A percentile compares a stretch with the other conserved stretches of the same genome.
These are phyloP conservation scores for Pulveroboletus sp. DNA, from an alignment of 768 basidiomycete genomes.

Conservation along the genomic window DNA sequence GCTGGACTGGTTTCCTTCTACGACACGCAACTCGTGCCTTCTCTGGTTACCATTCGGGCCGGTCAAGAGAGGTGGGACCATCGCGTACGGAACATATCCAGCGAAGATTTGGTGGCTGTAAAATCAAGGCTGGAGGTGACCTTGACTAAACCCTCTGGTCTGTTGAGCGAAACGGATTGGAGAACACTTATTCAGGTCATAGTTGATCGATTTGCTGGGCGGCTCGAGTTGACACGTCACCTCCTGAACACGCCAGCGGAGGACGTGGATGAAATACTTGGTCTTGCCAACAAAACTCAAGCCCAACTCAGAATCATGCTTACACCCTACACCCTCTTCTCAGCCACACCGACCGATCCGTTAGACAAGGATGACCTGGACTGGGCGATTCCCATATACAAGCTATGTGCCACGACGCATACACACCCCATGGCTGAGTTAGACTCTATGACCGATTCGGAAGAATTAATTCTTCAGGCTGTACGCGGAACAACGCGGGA, in stretches of 20 bases:
- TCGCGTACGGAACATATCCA: neutral
- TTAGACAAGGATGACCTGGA: neutral
- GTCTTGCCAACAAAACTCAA: neutral
- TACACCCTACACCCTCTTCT: conserved; percentile 2
- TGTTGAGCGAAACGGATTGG: conserved; percentile 41
- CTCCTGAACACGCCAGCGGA: conserved; percentile 28
- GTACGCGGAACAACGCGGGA: conserved; percentile 36
- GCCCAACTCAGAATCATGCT: conserved; percentile 25
- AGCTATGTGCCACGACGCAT: neutral
- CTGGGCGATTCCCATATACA: conserved; percentile 12
- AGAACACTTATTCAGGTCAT: conserved; percentile 35
- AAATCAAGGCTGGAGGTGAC: conserved; percentile 1
- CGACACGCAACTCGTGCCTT: neutral
- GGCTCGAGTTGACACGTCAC: conserved; percentile 25
- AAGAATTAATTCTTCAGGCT: conserved; percentile 14
- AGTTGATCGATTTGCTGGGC: conserved; percentile 21
- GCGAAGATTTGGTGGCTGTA: neutral
- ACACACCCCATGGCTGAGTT: neutral
- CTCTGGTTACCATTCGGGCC: neutral
- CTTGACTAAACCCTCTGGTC: neutral
- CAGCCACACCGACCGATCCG: neutral
- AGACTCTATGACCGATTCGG: neutral
- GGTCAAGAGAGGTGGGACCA: neutral
- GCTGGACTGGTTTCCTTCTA: neutral
- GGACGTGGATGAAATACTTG: conserved; percentile 4